Percentiles rank a stretch among this genome's conserved stretches.
phyloP scores from a whole-genome alignment of 805 yeast species.

The Wickerhamomyces sydowiorum region DNA sequence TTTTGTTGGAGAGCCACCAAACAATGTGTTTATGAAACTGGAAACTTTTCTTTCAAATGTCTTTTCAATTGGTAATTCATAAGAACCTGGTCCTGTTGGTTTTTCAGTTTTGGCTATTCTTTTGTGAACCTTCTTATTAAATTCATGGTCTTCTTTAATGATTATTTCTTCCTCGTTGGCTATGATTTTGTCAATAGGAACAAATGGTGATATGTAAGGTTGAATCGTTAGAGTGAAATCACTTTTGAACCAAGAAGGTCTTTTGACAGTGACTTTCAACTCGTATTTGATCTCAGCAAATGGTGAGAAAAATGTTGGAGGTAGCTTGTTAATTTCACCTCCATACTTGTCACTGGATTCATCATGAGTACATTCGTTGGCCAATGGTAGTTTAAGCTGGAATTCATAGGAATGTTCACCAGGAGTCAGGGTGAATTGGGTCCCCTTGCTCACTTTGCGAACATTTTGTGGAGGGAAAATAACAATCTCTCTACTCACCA shows the following conservation, averaged over 20 bases:
- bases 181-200: slow-evolving; percentile 4
- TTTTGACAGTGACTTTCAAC: slow-evolving; percentile 52
- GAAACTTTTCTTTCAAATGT: background rate
- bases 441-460: too few relatives aligned
- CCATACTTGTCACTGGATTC: too few relatives aligned
- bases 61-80: background rate
- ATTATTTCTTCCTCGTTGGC: slow-evolving; percentile 34
- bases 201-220: slow-evolving; percentile 1
- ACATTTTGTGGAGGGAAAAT: too few relatives aligned
- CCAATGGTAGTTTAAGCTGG: too few relatives aligned
- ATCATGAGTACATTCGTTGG: too few relatives aligned
- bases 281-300: too few relatives aligned
- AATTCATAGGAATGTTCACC: too few relatives aligned
- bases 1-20: background rate
- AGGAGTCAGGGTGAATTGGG: too few relatives aligned
- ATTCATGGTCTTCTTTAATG: slow-evolving; percentile 34
- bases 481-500: too few relatives aligned
- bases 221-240: slow-evolving; percentile 33
- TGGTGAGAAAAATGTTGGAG: too few relatives aligned
- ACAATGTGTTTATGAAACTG: background rate
- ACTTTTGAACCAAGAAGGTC: slow-evolving; percentile 40
- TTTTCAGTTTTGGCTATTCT: slow-evolving; percentile 31
- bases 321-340: too few relatives aligned
- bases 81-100: background rate
- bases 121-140: slow-evolving; percentile 35